Evolutionary conservation across 257 asterid genomes (phyloP).

Genomic region (Agastache rugosa): DNA sequence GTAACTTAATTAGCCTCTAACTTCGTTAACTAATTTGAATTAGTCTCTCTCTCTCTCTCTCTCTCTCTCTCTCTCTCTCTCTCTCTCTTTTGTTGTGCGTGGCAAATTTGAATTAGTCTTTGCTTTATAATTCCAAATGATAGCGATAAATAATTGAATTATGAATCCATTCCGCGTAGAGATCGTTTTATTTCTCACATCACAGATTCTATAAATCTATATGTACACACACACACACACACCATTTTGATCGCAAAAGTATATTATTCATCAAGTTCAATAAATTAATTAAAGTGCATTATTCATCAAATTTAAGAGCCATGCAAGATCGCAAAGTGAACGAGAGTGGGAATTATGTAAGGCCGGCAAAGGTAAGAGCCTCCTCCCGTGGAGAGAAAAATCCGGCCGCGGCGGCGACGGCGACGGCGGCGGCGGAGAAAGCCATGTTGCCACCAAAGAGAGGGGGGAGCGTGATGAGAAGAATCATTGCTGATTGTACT

Average conservation of each 20-base stretch:
- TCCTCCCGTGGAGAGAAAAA: not conserved
- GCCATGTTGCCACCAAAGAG: slow-evolving; percentile 32
- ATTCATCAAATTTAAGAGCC: not conserved
- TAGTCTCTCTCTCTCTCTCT: too few relatives aligned
- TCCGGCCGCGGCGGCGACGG: too few relatives aligned
- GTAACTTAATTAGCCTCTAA: too few relatives aligned
- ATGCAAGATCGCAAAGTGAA: slow-evolving; percentile 10
- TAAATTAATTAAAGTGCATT: too few relatives aligned
- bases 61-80: too few relatives aligned
- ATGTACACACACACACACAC: too few relatives aligned
- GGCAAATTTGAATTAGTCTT: slow-evolving; percentile 19
- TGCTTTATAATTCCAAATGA: not conserved
- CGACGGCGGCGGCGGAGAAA: slow-evolving; percentile 9
- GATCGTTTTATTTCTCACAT: not conserved
- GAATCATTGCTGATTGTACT: slow-evolving; percentile 24
- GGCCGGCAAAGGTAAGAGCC: not conserved
- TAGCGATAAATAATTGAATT: not conserved
- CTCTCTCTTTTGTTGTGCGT: too few relatives aligned
- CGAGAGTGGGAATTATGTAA: not conserved
- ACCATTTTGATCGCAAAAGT: not conserved
- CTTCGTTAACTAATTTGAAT: too few relatives aligned
- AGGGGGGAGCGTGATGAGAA: slow-evolving; percentile 22
- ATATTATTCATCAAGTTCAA: slow-evolving; percentile 1
- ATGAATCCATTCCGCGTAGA: not conserved
- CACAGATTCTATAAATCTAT: not conserved